Base-by-base conservation (phyloP, 1,139 yeast species). In the Saccharomyces hybrid region DNA sequence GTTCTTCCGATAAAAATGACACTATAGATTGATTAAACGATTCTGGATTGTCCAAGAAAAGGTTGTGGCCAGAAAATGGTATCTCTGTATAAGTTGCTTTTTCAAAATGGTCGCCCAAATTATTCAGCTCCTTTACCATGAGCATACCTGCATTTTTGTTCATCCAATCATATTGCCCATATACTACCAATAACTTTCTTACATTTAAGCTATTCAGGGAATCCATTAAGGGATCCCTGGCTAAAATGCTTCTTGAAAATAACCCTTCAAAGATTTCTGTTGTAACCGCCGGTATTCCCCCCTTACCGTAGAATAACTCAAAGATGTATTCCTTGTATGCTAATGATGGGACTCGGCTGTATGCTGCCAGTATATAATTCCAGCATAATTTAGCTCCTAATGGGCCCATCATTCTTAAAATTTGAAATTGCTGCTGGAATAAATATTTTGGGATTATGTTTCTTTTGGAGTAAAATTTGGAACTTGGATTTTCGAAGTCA, bases 151-250 rank as follows among this genome's bases (percentile, higher is more conserved):
- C 90, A 51, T 78, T 79, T 1, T 78, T 73, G 64, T 86, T 86
- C 96, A 88, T 88, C 77, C 89, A 88, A 66, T 88, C 96, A 60
- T 75, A 80, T 62, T 84, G 82, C 0, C 96, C 96, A 66, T 88
- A 88, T 28, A 88, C 68, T 71, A 88, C 76, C 58, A 79, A 69
- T 1, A 78, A 61, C 23, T 79, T 74, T 34, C 80, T 79, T 25
- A 74, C 73, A 34, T 71, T 64, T 27, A 78, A 63, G 0, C 19
- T 67, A 61, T 1, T 69, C 38, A 84, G 75, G 55, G 85, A 78
- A 62, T 87, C 93, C 55, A 78, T 73, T 57, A 88, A 74, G 0
- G 95, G 95, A 70, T 80, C 76, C 55, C 83, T 77, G 16, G 88
- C 86, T 13, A 83, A 81, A 5, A 88, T 28, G 5, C 54, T 46